Conservation (phyloP, 1,284 basidiomycete genomes). For the Naganishia liquefaciens region DNA sequence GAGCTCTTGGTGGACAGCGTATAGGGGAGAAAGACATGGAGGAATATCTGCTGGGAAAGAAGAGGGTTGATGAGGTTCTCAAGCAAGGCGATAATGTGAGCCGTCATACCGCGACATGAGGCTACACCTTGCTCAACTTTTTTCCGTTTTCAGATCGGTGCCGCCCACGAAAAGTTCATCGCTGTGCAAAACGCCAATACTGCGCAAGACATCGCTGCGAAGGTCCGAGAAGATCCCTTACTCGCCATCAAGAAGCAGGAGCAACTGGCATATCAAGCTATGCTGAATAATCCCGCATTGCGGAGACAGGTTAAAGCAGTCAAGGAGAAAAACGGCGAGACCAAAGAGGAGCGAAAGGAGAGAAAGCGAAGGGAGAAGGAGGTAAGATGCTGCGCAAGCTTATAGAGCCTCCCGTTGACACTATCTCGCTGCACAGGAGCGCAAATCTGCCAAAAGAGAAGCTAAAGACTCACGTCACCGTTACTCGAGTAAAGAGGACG, state of each 20-base stretch:
- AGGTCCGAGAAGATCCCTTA: slow-evolving; percentile 93
- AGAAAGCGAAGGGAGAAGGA: slow-evolving; percentile 63
- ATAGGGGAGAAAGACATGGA: slow-evolving; percentile 77
- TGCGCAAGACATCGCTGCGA: slow-evolving; percentile 82
- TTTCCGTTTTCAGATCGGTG: slow-evolving; percentile 63
- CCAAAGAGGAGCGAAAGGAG: slow-evolving; percentile 62
- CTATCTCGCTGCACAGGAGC: slow-evolving; percentile 38
- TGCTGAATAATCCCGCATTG: slow-evolving; percentile 88
- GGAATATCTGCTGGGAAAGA: slow-evolving; percentile 97
- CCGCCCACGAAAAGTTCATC: slow-evolving; percentile 83
- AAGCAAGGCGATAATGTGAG: slow-evolving; percentile 63
- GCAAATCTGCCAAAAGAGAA: slow-evolving; percentile 41
- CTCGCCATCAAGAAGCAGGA: slow-evolving; percentile 97
- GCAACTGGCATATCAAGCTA: slow-evolving; percentile 83
- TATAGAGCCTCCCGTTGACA: slow-evolving; percentile 1
- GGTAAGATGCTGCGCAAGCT: slow-evolving; percentile 34
- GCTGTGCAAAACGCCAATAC: slow-evolving; percentile 91
- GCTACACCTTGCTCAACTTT: background rate
- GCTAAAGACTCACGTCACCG: slow-evolving; percentile 33
- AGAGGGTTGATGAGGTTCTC: slow-evolving; percentile 92
- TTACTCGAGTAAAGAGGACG: slow-evolving; percentile 27
- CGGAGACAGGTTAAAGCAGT: slow-evolving; percentile 75
- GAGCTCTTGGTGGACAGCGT: slow-evolving; percentile 61
- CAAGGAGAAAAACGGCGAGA: slow-evolving; percentile 64
- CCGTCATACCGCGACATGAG: background rate